Base-by-base conservation (phyloP, 2,329 filamentous ascomycete species). In the Cladosporium sp. region DNA sequence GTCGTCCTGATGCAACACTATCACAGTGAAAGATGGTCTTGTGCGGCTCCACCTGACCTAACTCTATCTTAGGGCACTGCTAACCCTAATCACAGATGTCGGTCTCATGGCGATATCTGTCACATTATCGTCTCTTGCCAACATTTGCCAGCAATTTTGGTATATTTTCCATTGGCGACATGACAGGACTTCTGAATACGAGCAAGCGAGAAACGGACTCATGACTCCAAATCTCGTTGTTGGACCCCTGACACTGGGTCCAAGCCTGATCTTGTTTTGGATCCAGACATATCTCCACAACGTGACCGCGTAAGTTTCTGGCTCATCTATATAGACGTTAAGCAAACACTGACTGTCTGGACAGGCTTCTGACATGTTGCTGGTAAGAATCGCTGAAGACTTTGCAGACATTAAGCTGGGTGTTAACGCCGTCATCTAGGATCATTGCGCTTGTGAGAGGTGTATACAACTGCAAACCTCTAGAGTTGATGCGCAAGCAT, bases 231-330 rank as follows among this genome's bases (percentile, higher is more conserved):
- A 43, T 9, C 48, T 59, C 4, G 57, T 55, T 9, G 14, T 59
- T 28, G 58, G 58, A 14, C 58, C 58, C 18, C 42, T 59, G n/a
- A 56, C 57, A 7, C 16, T 41, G 14, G 58, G 58, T 14, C 54
- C 58, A 40, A 54, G 51, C 43, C 54, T 55, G 18, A 52, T 56
- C 3, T 46, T 57, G 9, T 60, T 54, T 22, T 60, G 58, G 58
- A 54, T 56, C 5, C 55, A 58, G 3, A 19, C 56, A n/a, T 59
- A 58, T 33, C 54, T 54, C 35, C 58, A 55, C 38, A 59, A 54
- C 28, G 55, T 56, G 18, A 48, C 46, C 33, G 53, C 9, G 53
- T 55, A 43, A 54, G 50, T 53, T 46, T 18, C 4, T 22, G 43
- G n/a, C 22, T 28, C 22, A 28, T 32, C 5, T 9, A 28, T 32